Base-by-base conservation (phyloP, 257 asterid species). In the Nicotiana obtusifolia region DNA sequence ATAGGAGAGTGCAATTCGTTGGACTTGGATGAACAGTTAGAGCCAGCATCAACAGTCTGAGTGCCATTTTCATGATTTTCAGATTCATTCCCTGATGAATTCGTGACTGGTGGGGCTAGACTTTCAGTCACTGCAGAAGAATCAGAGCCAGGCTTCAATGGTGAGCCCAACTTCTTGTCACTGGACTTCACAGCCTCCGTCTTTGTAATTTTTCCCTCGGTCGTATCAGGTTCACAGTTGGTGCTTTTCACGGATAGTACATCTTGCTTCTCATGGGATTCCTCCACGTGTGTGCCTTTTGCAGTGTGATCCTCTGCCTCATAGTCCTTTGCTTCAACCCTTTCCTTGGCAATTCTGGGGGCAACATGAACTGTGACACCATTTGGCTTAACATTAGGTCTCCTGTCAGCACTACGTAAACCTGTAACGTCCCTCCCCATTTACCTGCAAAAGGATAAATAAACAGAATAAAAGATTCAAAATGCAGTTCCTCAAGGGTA, bases 381-480 rank as follows among this genome's bases (percentile, higher is more conserved):
- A 81, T 90, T 90, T 56, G 91, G 80, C 78, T 83, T 90, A 26
- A 68, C 71, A 71, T 56, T 81, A 67, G 90, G 82, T 75, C 80
- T 86, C 86, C 83, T 88, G 81, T 87, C 91, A 81, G 66, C 77
- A 81, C 52, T 80, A 64, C 86, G 88, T 77, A 89, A 71, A 64
- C 91, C 92, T 52, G 92, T 30, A 65, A 89, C 65, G 68, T 89
- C 92, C 85, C 92, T 90, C 86, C 89, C 94, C 94, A 90, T 90
- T 82, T 76, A 53, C 86, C 92, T 86, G 88, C 89, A 84, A 41
- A 41, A 83, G 8, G 52, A 31, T 80, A 80, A 35, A 17, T 37
- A 61, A 64, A 41, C 69, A 64, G 83, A 41, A 68, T 67, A 57
- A 66, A 81, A 64, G 65, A 56, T 61, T 30, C 2, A 59, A 24